Evolutionary conservation across 768 basidiomycete species (phyloP).

Genomic region (Russula earlei): DNA sequence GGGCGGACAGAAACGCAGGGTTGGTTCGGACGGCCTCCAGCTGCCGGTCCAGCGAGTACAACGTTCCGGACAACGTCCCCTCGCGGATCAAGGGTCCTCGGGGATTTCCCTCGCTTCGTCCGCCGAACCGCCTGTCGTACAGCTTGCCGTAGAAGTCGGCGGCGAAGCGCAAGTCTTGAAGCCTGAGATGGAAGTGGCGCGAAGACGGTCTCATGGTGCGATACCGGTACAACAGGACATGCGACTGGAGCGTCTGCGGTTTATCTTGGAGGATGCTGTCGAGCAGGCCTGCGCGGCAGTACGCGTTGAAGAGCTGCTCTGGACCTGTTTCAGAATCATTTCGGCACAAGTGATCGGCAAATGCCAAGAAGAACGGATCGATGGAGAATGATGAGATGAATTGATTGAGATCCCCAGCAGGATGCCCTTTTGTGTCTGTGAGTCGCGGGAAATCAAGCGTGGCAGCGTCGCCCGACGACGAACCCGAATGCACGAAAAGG

Average conservation of each 20-base stretch:
- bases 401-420: conserved; percentile 66
- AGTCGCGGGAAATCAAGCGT: conserved; percentile 78
- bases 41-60: conserved; percentile 51
- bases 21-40: conserved; percentile 38
- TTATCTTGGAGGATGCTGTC: conserved; percentile 93
- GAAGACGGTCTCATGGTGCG: conserved; percentile 50
- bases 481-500: conserved; percentile 80
- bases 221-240: conserved; percentile 62
- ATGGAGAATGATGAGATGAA: conserved; percentile 86
- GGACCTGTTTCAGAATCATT: conserved; percentile 46
- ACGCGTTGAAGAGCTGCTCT: conserved; percentile 57
- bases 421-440: conserved; percentile 54
- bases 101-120: conserved; percentile 52
- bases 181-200: conserved; percentile 52
- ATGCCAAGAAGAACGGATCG: conserved; percentile 67
- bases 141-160: conserved; percentile 70
- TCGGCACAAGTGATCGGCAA: conserved; percentile 70
- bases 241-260: conserved; percentile 63
- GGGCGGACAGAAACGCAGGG: conserved; percentile 34
- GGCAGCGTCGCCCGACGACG: conserved; percentile 75
- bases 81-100: conserved; percentile 64
- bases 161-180: conserved; percentile 68
- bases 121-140: conserved; percentile 67
- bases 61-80: conserved; percentile 55
- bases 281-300: conserved; percentile 66